Percentiles rank a stretch among this genome's conserved stretches.
phyloP scores from a whole-genome alignment of 192 early-diverging fungal species.

The Martensiomyces pterosporus region DNA sequence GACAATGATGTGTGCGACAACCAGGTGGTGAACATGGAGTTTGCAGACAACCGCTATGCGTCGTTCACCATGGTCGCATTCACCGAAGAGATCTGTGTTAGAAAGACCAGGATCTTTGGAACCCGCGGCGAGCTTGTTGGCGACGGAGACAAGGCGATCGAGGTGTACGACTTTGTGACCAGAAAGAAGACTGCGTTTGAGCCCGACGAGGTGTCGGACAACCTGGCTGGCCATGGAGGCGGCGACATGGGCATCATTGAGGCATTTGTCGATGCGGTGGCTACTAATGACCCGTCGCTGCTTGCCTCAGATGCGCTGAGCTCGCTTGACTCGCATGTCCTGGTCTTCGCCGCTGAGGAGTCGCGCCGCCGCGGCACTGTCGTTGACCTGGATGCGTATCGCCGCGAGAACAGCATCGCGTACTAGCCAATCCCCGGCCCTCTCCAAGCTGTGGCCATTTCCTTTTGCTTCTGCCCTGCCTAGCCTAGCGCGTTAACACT shows the following conservation, averaged over 20 bases:
- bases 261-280: slow-evolving; percentile 11
- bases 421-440: slow-evolving; percentile 4
- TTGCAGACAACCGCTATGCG: slow-evolving; percentile 51
- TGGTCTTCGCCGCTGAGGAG: slow-evolving; percentile 24
- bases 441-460: no score
- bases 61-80: slow-evolving; percentile 58
- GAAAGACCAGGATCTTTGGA: slow-evolving; percentile 55
- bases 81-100: slow-evolving; percentile 51
- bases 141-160: slow-evolving; percentile 45
- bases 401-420: slow-evolving; percentile 1
- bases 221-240: slow-evolving; percentile 15
- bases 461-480: no score
- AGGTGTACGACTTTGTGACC: slow-evolving; percentile 47
- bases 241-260: slow-evolving; percentile 17
- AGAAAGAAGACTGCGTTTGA: slow-evolving; percentile 20
- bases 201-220: background rate
- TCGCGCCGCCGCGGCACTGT: slow-evolving; percentile 10
- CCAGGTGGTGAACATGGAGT: slow-evolving; percentile 58
- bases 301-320: slow-evolving; percentile 9
- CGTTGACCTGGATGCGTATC: slow-evolving; percentile 8
- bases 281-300: slow-evolving; percentile 1
- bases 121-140: slow-evolving; percentile 54
- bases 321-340: slow-evolving; percentile 8
- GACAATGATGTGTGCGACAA: slow-evolving; percentile 69
- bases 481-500: no score